These are phyloP conservation scores for Elongisporangium prolatum DNA, from an alignment of 352 stramenopile genomes.

Conservation along the genomic window DNA sequence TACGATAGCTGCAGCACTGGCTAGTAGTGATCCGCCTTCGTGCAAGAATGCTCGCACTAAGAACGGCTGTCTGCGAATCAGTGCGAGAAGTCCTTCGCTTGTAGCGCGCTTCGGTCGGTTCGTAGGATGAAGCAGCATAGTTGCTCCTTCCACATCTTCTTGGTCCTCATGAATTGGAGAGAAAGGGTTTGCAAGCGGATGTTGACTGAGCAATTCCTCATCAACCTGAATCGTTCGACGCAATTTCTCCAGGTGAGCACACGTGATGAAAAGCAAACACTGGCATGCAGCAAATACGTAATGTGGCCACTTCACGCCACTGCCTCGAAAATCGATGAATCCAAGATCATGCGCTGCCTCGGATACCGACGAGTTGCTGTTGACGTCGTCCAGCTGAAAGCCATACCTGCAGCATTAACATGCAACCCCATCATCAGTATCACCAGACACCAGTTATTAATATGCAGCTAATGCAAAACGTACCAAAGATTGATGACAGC, in stretches of 20 bases:
- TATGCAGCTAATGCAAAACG: not conserved
- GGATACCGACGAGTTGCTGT: constrained; percentile 18
- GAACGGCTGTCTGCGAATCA: constrained; percentile 64
- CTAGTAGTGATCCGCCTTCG: constrained; percentile 62
- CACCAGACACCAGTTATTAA: constrained; percentile 4
- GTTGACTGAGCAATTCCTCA: constrained; percentile 6
- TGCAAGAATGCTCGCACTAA: constrained; percentile 56
- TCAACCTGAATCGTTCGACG: constrained; percentile 21
- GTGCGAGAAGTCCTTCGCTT: constrained; percentile 35
- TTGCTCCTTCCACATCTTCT: constrained; percentile 1
- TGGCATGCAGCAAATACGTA: constrained; percentile 62
- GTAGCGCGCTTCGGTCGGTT: constrained; percentile 16
- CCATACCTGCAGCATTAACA: constrained; percentile 31
- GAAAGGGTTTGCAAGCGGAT: not conserved
- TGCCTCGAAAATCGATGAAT: constrained; percentile 48
- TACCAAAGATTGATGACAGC: constrained; percentile 53
- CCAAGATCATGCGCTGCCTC: constrained; percentile 50
- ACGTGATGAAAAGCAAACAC: constrained; percentile 55
- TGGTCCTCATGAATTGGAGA: constrained; percentile 9
- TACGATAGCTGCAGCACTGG: constrained; percentile 56
- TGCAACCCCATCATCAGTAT: not conserved
- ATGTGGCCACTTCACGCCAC: constrained; percentile 45
- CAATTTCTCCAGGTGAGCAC: constrained; percentile 66
- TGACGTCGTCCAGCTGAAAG: constrained; percentile 41
- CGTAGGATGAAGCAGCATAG: constrained; percentile 8